A percentile compares a stretch with the other conserved stretches of the same genome.
Evolutionary conservation across 768 basidiomycete species (phyloP).

Genomic region (Boletellus sp.): DNA sequence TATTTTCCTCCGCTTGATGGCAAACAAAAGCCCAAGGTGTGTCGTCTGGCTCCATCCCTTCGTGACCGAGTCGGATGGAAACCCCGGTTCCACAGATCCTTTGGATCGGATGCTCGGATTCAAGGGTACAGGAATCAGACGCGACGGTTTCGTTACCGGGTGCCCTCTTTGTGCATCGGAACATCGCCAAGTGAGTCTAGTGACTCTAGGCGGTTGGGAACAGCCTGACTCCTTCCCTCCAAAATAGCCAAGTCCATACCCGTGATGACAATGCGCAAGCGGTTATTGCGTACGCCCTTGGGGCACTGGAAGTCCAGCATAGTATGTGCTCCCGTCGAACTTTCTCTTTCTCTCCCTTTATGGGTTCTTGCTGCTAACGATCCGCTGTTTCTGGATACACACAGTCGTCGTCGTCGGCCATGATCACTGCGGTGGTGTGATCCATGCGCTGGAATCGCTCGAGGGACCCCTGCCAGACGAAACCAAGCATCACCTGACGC

Average conservation of each 20-base stretch:
- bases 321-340: slow-evolving; percentile 48
- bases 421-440: slow-evolving; percentile 74
- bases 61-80: not conserved
- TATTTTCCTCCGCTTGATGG: slow-evolving; percentile 16
- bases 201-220: too few species aligned
- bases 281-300: not conserved
- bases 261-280: not conserved
- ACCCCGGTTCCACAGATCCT: not conserved
- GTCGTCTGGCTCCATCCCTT: not conserved
- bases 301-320: slow-evolving; percentile 40
- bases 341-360: not conserved
- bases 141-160: not conserved
- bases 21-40: slow-evolving; percentile 20
- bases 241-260: not conserved
- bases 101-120: not conserved
- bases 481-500: slow-evolving; percentile 5
- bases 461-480: not conserved
- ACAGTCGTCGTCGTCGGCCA: slow-evolving; percentile 81
- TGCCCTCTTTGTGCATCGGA: not conserved
- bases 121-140: not conserved
- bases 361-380: not conserved
- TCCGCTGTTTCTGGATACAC: not conserved
- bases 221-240: not conserved
- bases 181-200: not conserved
- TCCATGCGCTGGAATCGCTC: slow-evolving; percentile 31